Conservation (phyloP, 768 basidiomycete genomes). For the Ramaria rubella region DNA sequence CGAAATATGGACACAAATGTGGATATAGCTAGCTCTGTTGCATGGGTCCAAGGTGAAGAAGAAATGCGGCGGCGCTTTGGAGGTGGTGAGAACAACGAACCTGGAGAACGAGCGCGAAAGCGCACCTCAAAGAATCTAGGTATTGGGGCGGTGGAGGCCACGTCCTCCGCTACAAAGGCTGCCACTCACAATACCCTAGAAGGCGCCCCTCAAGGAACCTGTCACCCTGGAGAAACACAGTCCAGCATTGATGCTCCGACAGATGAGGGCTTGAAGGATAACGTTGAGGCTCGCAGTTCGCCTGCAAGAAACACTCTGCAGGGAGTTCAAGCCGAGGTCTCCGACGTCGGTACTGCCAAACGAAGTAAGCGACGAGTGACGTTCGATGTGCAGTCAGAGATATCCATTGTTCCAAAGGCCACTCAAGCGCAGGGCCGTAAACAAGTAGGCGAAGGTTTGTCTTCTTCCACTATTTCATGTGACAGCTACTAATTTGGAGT, state of each 20-base stretch:
- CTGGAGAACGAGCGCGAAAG: neutral
- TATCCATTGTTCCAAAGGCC: slow-evolving; percentile 40
- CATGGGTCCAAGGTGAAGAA: slow-evolving; percentile 38
- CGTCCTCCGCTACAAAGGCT: too few species aligned
- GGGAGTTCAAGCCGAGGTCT: too few species aligned
- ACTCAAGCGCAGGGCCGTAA: slow-evolving; percentile 29
- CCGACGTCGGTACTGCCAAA: slow-evolving; percentile 19
- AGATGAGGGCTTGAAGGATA: too few species aligned
- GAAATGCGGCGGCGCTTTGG: slow-evolving; percentile 17
- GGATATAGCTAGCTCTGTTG: slow-evolving; percentile 43
- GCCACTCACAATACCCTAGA: neutral
- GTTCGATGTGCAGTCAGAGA: slow-evolving; percentile 59
- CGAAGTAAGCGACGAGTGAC: slow-evolving; percentile 66
- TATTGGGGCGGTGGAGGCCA: neutral
- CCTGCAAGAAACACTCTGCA: too few species aligned
- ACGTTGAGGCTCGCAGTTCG: too few species aligned
- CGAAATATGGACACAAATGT: slow-evolving; percentile 42
- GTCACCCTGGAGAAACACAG: neutral
- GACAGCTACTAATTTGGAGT: slow-evolving; percentile 9
- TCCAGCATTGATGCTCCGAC: neutral
- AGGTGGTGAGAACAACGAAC: slow-evolving; percentile 8
- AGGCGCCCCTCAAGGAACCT: too few species aligned
- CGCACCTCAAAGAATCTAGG: slow-evolving; percentile 8
- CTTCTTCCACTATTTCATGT: slow-evolving; percentile 9
- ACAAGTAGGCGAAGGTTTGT: slow-evolving; percentile 39